Conservation (phyloP, 768 basidiomycete genomes). For the Tricholoma bakamatsutake region DNA sequence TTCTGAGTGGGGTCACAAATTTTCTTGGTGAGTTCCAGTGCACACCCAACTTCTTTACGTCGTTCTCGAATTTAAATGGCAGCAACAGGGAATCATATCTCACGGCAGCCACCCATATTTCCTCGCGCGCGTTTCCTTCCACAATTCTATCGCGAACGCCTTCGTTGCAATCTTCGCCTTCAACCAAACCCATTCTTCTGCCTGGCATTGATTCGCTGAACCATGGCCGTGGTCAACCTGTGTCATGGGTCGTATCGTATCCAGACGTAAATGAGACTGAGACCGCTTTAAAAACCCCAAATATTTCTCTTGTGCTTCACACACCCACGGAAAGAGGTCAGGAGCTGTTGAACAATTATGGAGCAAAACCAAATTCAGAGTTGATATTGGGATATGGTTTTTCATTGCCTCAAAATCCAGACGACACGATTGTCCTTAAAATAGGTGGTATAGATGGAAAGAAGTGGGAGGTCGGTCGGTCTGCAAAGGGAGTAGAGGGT, state of each 20-base stretch:
- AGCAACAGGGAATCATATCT: constrained; percentile 62
- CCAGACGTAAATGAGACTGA: constrained; percentile 19
- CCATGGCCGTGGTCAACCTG: constrained; percentile 72
- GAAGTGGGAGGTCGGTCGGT: constrained; percentile 61
- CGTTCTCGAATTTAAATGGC: constrained; percentile 1
- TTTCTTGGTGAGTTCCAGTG: constrained; percentile 57
- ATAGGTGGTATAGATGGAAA: constrained; percentile 50
- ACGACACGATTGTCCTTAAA: constrained; percentile 81
- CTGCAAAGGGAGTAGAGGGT: constrained; percentile 45
- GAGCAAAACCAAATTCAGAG: constrained; percentile 85
- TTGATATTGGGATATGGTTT: constrained; percentile 93
- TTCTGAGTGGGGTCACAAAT: constrained; percentile 37
- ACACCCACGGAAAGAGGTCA: constrained; percentile 29
- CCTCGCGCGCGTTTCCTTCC: constrained; percentile 89
- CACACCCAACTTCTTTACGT: background rate
- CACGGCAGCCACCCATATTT: constrained; percentile 68
- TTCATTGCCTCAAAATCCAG: constrained; percentile 68
- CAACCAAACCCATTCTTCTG: constrained; percentile 71
- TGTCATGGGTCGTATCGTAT: constrained; percentile 71
- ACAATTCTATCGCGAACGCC: constrained; percentile 59
- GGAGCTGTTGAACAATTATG: constrained; percentile 90
- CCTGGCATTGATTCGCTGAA: constrained; percentile 87
- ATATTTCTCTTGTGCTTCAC: constrained; percentile 62
- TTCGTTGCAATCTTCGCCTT: constrained; percentile 41
- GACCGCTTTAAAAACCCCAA: constrained; percentile 18